Base-by-base conservation (phyloP, 2,329 filamentous ascomycete genomes). In the Penicillium freii region DNA sequence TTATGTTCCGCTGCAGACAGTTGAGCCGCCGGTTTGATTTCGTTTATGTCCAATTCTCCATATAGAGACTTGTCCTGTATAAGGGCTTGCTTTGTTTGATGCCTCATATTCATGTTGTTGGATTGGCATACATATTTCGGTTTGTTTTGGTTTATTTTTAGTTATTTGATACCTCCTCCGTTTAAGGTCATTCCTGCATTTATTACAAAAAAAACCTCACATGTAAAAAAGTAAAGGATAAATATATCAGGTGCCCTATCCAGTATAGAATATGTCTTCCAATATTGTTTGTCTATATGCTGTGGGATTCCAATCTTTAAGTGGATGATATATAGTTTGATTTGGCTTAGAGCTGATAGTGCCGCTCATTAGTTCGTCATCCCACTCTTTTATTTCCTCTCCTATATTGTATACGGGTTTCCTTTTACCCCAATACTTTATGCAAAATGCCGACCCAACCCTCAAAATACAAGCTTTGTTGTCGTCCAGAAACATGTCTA, bases 1-100 rank as follows among this genome's bases (percentile, higher is more conserved):
- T 45, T 80, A 80, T 63, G 73, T 80, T 21, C 78, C 78, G 3
- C 66, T 80, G 25, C 75, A 76, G 60, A 77, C 72, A 5, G 75
- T 80, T 11, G 78, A 80, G 54, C 68, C 74, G 36, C 65, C 65
- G 56, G 69, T 67, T 45, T 71, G 21, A 59, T 50, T 17, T 29
- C 2, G 9, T 13, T 39, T 29, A 27, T 40, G 17, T 29, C 17
- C n/a, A 25, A 4, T 39, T 23, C 11, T 25, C 23, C 21, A 19
- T 48, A 25, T 51, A 25, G 13, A 42, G 39, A 9, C 31, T 25
- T 54, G 38, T 25, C 11, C 25, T 42, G 46, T 53, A 13, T 31
- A 29, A 43, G 11, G 5, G 10, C 21, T 42, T 29, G 10, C 25
- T 33, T 49, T 43, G n/a, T 49, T 45, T 51, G 39, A 44, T 54